Base-by-base conservation (phyloP, 192 early-diverging fungal species). In the Spinellus fusiger region DNA sequence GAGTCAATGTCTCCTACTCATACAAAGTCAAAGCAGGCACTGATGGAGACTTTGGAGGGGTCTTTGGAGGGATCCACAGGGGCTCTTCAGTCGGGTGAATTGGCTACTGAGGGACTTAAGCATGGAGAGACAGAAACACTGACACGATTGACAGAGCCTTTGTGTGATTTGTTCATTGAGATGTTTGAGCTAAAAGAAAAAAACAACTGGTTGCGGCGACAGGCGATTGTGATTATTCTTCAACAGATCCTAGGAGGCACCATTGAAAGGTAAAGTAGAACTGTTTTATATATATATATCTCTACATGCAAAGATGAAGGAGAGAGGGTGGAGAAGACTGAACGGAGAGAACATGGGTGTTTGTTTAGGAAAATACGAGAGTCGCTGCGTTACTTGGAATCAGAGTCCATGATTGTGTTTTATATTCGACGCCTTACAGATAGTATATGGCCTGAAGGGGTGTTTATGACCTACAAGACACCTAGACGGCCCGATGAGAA, bases 121-220 rank as follows among this genome's bases (percentile, higher is more conserved):
- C 32, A 53, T 3, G 52, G 55, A 0, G 69, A 67, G 35, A 52
- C 59, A 2, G 76, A 80, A 50, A 72, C 74, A 12, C 61, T 73
- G 1, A 76, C 78, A 0, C 62, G 65, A 3, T 84, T 87, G 27
- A 80, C 86, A 4, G 93, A 92, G 47, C 81, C 86, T 10, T 58
- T 94, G 7, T 84, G 89, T 56, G 90, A 94, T 57, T 69, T 95
- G 28, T 85, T 97, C 51, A 83, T 93, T 47, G 93, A 97, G 69
- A 62, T 91, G n/a, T 97, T 97, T 78, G 95, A 94, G n/a, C 74
- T 97, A 32, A 86, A 87, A 65, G 87, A 84, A 52, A 81, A 83
- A 35, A 88, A 86, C 66, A 96, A 94, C 68, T 96, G 90, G 89
- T 73, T 95, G 29, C 81, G 93, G 6, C 77, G 89, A 56, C 87